Evolutionary conservation across 495 filamentous ascomycete species (phyloP), one percentile per base, ranked within the genome.

Genomic region (Symbiotaphrina buchneri): DNA sequence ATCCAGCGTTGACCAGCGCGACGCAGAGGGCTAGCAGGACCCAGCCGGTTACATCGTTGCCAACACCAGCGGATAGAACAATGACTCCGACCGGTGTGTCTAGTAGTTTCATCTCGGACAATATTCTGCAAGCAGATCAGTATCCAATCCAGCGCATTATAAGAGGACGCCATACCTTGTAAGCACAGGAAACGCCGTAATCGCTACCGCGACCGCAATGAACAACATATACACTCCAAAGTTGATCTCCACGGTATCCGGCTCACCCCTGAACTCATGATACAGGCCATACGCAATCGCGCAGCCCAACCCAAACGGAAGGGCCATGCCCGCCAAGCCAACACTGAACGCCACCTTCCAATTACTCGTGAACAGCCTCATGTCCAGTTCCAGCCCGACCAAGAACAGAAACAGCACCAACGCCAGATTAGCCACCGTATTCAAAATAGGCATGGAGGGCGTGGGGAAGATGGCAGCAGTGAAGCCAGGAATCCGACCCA

Each of bases 11-110:
- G 30, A 93, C 87, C 32, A 97, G 53, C 2, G 85, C 80, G 21
- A 97, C 85, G 43, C 84, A 94, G 22, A 97, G 68, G 2, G 85
- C 85, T 5, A 97, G 71, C 18, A 97, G 56, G 39, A 97, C 70
- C 85, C 85, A 97, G 23, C 85, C 87, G 6, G 80, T 68, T 15
- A 95, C 83, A 43, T 97, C 87, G 39, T 97, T 97, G 6, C 84
- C 84, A 19, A 94, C 84, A 21, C 87, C 87, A 6, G 87, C 87
- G 10, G 87, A 85, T 10, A 97, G 57, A 18, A 85, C 78, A 26
- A 90, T 90, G 19, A 92, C 68, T 37, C 87, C 87, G 10, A 94
- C 87, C 6, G 72, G 60, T 2, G 80, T 87, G 21, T 63, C 56
- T 10, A 97, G 67, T 29, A 97, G 57, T 39, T 94, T 91, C 38